phyloP scores from a whole-genome alignment of 352 stramenopile species.

The Aphanomyces astaci region DNA sequence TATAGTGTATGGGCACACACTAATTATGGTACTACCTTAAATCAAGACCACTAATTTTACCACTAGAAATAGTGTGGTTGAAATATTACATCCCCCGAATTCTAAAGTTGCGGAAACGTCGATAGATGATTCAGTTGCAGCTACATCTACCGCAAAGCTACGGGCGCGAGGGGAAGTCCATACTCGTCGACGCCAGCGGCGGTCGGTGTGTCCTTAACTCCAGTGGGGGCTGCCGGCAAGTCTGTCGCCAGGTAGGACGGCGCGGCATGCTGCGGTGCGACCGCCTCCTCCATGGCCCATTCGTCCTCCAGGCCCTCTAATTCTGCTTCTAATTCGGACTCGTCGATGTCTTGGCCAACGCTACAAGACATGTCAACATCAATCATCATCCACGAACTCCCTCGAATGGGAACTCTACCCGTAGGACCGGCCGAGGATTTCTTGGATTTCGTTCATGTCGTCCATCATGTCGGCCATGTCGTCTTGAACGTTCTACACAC shows the following conservation, averaged over 20 bases:
- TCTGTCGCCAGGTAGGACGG: conserved; percentile 59
- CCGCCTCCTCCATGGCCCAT: conserved; percentile 70
- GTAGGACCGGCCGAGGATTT: conserved; percentile 94
- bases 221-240: conserved; percentile 47
- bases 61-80: no score
- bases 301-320: conserved; percentile 92
- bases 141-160: background rate
- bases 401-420: conserved; percentile 36
- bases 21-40: no score
- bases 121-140: background rate
- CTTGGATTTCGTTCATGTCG: conserved; percentile 98
- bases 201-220: conserved; percentile 30
- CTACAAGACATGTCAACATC: conserved; percentile 27
- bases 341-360: conserved; percentile 91
- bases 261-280: conserved; percentile 34
- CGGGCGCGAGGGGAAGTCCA: conserved; percentile 45
- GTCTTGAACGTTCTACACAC: conserved; percentile 87
- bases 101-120: no score
- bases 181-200: conserved; percentile 58
- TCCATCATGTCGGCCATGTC: conserved; percentile 96
- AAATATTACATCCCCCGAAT: no score
- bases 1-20: no score
- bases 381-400: background rate
- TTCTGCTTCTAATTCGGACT: conserved; percentile 92
- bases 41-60: no score